These are phyloP conservation scores for Cenchrus purpureus DNA, from an alignment of 176 grass and related monocot genomes.

Conservation along the genomic window DNA sequence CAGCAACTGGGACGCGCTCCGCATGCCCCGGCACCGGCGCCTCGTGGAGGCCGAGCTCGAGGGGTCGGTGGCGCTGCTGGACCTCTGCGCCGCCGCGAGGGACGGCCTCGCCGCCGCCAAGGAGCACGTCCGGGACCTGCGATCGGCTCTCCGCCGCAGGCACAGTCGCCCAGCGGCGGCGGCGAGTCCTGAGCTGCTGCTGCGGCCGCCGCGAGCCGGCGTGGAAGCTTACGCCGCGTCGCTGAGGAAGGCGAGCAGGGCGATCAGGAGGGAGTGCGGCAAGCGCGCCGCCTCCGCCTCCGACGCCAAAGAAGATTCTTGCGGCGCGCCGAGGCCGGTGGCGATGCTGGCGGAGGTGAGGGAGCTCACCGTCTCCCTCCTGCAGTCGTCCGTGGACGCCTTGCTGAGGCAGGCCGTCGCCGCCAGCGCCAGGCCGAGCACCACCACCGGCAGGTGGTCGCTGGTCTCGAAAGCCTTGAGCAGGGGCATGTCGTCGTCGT, in stretches of 20 bases:
- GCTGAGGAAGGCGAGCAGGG: slow-evolving; percentile 14
- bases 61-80: slow-evolving; percentile 1
- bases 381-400: neutral
- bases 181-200: neutral
- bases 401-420: neutral
- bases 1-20: slow-evolving; percentile 28
- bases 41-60: slow-evolving; percentile 11
- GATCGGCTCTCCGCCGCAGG: neutral
- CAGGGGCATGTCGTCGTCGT: neutral
- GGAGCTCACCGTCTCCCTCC: neutral
- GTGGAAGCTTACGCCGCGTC: neutral
- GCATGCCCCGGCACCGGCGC: neutral
- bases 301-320: neutral
- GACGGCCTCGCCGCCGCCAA: slow-evolving; percentile 28
- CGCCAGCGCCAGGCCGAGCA: neutral
- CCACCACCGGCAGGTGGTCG: neutral
- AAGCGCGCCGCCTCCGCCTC: neutral
- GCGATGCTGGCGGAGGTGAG: slow-evolving; percentile 17
- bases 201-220: no score
- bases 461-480: neutral
- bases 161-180: neutral
- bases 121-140: slow-evolving; percentile 5
- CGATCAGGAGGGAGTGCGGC: neutral
- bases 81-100: neutral
- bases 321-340: neutral